Percentiles rank a stretch among this genome's conserved stretches.
These are phyloP conservation scores for Leucocoprinus birnbaumii DNA, from an alignment of 768 basidiomycete species.

Conservation along the genomic window DNA sequence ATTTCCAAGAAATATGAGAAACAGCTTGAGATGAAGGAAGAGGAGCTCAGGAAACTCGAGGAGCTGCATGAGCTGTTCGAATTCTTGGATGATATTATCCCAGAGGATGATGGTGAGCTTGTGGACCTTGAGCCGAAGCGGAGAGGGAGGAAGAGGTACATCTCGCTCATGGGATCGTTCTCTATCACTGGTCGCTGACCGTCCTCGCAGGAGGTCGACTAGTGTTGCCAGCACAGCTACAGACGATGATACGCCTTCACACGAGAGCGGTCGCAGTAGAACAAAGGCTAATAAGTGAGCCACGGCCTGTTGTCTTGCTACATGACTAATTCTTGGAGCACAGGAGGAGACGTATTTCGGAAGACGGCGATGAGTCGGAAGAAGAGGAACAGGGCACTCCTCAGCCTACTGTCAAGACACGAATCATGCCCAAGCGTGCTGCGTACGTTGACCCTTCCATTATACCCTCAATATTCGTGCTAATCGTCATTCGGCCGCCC, in stretches of 20 bases:
- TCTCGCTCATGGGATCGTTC: too few relatives aligned
- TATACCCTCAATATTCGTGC: background rate
- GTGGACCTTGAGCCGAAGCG: slow-evolving; percentile 37
- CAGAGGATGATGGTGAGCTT: slow-evolving; percentile 62
- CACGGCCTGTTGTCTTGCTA: too few relatives aligned
- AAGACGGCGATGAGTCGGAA: slow-evolving; percentile 42
- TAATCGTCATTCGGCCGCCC: too few relatives aligned
- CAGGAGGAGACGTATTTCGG: slow-evolving; percentile 57
- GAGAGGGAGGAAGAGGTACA: slow-evolving; percentile 48
- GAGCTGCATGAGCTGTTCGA: slow-evolving; percentile 62
- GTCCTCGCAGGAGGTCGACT: slow-evolving; percentile 61
- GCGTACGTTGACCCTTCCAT: slow-evolving; percentile 40
- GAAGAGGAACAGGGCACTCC: slow-evolving; percentile 31
- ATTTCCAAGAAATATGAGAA: slow-evolving; percentile 72
- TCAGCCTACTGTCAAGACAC: slow-evolving; percentile 39
- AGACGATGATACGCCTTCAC: slow-evolving; percentile 32
- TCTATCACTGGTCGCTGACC: too few relatives aligned
- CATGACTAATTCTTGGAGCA: background rate
- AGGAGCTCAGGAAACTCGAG: slow-evolving; percentile 63
- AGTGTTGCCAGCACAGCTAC: slow-evolving; percentile 50
- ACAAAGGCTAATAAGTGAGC: slow-evolving; percentile 35
- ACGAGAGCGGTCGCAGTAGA: slow-evolving; percentile 26
- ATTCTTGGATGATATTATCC: slow-evolving; percentile 70
- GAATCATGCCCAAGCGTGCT: slow-evolving; percentile 53
- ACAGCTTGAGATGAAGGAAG: slow-evolving; percentile 68